phyloP scores from a whole-genome alignment of 2,329 filamentous ascomycete genomes.

The Alternaria burnsii region DNA sequence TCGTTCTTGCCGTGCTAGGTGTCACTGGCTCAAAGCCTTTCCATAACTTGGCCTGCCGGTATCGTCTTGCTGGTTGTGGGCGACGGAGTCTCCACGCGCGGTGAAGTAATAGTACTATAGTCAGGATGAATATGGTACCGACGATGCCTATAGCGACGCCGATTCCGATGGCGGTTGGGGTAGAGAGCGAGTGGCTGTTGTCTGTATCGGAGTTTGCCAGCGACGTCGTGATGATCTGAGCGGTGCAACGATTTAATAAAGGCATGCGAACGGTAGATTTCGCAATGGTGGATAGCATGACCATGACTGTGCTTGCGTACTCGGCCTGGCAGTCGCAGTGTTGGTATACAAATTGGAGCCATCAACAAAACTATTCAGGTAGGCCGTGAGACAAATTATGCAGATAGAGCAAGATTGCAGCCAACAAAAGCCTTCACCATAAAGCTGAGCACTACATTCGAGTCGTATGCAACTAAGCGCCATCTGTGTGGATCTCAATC shows the following conservation, averaged over 20 bases:
- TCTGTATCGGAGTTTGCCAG: not conserved
- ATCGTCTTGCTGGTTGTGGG: conserved; percentile 12
- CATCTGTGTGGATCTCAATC: not conserved
- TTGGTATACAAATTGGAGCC: not conserved
- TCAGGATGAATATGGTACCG: conserved; percentile 11
- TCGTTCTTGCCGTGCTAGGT: conserved; percentile 15
- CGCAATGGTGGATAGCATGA: not conserved
- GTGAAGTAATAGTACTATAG: conserved; percentile 20
- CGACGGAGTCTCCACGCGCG: conserved; percentile 11
- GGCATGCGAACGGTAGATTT: not conserved
- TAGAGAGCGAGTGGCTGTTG: conserved; percentile 7
- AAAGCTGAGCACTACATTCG: not conserved
- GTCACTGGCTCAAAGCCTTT: conserved; percentile 29
- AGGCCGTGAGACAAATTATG: not conserved
- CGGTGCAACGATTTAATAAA: not conserved
- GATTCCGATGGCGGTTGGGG: conserved; percentile 26
- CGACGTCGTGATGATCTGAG: not conserved
- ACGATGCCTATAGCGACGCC: conserved; percentile 24
- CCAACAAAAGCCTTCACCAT: not conserved
- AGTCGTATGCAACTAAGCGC: conserved; percentile 5
- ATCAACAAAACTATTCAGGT: not conserved
- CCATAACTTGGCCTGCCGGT: conserved; percentile 25
- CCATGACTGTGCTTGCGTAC: not conserved
- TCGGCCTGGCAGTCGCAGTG: not conserved
- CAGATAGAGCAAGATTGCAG: not conserved